Evolutionary conservation across 208 protist species (phyloP).

Genomic region (Crithidia mellificae): DNA sequence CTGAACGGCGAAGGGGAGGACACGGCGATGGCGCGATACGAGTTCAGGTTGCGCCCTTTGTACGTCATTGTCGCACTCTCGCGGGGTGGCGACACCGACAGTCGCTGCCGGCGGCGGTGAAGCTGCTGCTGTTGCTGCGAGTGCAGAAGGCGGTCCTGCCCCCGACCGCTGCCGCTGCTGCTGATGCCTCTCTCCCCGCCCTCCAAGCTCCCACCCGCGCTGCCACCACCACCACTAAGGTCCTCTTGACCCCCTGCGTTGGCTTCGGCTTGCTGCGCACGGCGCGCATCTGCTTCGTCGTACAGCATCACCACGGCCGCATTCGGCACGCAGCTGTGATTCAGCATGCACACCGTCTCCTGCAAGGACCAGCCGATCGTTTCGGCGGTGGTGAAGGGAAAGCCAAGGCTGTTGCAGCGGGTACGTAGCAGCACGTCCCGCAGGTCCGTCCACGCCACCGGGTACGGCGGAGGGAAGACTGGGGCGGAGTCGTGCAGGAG

Average conservation of each 20-base stretch:
- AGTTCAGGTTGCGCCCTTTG: neutral
- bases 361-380: conserved; percentile 81
- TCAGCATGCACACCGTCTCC: conserved; percentile 73
- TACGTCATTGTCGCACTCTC: neutral
- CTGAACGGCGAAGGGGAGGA: conserved; percentile 16
- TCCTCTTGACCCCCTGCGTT: too few species aligned
- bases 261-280: conserved; percentile 10
- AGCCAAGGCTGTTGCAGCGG: conserved; percentile 80
- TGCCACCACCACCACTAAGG: too few species aligned
- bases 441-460: conserved; percentile 55
- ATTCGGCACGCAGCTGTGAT: conserved; percentile 83
- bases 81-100: neutral
- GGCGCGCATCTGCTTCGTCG: conserved; percentile 24
- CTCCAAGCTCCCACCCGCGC: neutral
- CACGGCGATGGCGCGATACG: conserved; percentile 25
- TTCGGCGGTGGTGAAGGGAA: conserved; percentile 62
- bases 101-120: neutral
- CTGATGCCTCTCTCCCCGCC: too few species aligned
- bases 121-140: neutral
- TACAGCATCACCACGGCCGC: conserved; percentile 61
- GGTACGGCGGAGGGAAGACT: conserved; percentile 36
- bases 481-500: neutral
- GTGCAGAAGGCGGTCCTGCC: neutral
- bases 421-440: conserved; percentile 61
- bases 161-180: neutral